These are phyloP conservation scores for Penicillium sp. DNA, from an alignment of 2,329 filamentous ascomycete genomes.

Conservation along the genomic window DNA sequence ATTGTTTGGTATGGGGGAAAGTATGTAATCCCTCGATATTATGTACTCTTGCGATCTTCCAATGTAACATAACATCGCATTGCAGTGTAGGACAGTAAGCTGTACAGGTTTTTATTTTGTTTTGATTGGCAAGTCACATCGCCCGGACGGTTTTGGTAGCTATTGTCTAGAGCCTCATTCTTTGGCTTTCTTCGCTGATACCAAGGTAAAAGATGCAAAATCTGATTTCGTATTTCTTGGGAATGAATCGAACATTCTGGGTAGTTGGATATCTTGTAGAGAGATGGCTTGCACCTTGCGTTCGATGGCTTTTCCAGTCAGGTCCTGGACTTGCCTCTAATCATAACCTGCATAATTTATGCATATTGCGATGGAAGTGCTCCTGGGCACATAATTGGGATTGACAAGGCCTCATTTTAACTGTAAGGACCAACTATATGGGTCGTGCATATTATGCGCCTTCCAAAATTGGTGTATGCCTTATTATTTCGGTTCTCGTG, in stretches of 20 bases:
- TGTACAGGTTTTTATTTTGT: background rate
- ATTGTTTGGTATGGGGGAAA: background rate
- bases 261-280: background rate
- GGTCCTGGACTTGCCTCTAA: background rate
- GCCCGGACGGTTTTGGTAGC: background rate
- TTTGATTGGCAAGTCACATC: background rate
- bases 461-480: too few species aligned
- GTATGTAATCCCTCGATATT: background rate
- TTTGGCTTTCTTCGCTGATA: background rate
- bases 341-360: background rate
- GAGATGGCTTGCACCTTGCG: background rate
- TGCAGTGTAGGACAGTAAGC: background rate
- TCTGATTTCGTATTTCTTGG: background rate
- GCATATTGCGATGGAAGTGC: background rate
- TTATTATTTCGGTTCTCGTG: too few species aligned
- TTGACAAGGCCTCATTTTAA: background rate
- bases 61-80: background rate
- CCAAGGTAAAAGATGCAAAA: background rate
- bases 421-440: background rate
- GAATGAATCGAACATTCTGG: background rate
- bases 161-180: background rate
- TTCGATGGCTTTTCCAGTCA: background rate
- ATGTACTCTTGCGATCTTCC: background rate
- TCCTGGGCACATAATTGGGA: background rate
- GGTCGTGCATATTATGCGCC: too few species aligned